A percentile compares a stretch with the other conserved stretches of the same genome.
These are phyloP conservation scores for Paramyrothecium roridum DNA, from an alignment of 2,329 filamentous ascomycete species.

Conservation along the genomic window DNA sequence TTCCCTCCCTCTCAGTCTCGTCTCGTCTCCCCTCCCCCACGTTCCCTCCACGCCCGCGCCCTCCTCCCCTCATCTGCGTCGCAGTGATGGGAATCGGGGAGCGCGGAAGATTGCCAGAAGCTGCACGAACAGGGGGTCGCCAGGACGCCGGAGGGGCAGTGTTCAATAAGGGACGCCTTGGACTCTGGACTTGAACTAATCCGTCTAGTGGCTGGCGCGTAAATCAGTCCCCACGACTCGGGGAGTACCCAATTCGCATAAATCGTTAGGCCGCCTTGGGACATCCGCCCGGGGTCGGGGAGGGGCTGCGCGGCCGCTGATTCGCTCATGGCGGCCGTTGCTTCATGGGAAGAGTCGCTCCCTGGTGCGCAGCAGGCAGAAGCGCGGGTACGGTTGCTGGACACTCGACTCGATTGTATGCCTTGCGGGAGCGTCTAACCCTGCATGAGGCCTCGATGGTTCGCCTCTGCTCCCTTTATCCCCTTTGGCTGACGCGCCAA, in stretches of 20 bases:
- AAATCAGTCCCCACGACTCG: neutral
- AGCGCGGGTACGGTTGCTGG: conserved; percentile 9
- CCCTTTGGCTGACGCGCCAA: neutral
- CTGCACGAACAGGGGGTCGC: neutral
- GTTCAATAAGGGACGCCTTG: neutral
- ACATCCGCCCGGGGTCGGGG: neutral
- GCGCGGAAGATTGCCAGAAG: neutral
- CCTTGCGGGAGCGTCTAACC: neutral
- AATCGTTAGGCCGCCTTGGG: conserved; percentile 2
- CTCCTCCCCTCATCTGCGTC: neutral
- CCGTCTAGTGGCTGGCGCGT: neutral
- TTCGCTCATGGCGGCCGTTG: conserved; percentile 27
- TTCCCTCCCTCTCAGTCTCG: too few relatives aligned
- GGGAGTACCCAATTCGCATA: conserved; percentile 2
- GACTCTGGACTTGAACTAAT: neutral
- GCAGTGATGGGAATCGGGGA: neutral
- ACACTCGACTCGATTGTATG: conserved; percentile 6
- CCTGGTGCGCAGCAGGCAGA: conserved; percentile 13
- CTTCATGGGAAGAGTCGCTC: conserved; percentile 23
- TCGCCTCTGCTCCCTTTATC: neutral
- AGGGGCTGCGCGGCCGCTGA: conserved; percentile 7
- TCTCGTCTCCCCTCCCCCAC: neutral
- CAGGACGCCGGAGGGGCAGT: neutral
- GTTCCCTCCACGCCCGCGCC: neutral
- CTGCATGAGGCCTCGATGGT: neutral